Evolutionary conservation across 2,329 filamentous ascomycete species (phyloP).

Genomic region (Chaetoscypha palmicola): DNA sequence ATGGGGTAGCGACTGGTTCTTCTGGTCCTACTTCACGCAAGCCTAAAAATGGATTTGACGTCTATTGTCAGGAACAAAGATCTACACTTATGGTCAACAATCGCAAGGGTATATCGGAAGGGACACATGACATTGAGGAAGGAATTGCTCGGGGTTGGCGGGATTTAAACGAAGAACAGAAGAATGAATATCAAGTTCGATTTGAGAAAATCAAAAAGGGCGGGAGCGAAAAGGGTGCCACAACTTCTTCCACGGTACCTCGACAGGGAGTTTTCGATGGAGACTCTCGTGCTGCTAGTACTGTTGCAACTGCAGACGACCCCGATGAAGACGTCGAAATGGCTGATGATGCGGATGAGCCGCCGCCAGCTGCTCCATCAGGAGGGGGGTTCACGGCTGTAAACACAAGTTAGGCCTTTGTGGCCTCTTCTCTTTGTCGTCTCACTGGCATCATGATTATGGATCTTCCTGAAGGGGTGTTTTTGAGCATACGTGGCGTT

Average conservation of each 20-base stretch:
- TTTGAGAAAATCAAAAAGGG: conserved; percentile 29
- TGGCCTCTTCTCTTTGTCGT: no score
- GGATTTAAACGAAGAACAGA: conserved; percentile 18
- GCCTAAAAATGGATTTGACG: conserved; percentile 26
- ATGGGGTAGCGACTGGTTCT: conserved; percentile 31
- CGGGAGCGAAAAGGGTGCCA: conserved; percentile 19
- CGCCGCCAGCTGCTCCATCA: conserved; percentile 8
- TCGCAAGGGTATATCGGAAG: conserved; percentile 22
- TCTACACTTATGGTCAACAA: conserved; percentile 20
- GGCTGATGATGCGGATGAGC: conserved; percentile 31
- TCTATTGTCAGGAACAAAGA: conserved; percentile 27
- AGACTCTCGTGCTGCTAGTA: conserved; percentile 10
- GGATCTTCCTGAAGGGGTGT: no score
- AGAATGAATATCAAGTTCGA: conserved; percentile 17
- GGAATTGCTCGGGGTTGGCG: conserved; percentile 26
- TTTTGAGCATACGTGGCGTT: no score
- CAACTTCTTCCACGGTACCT: conserved; percentile 18
- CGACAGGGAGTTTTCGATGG: conserved; percentile 15
- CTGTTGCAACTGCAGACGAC: conserved; percentile 20
- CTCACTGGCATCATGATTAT: no score
- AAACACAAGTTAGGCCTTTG: conserved; percentile 23
- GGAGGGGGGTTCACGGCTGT: conserved; percentile 28
- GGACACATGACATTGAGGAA: conserved; percentile 25
- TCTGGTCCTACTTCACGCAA: conserved; percentile 7
- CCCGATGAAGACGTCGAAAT: conserved; percentile 28